Evolutionary conservation across 179 eudicot species (phyloP).

Genomic region (Pouteria campechiana): DNA sequence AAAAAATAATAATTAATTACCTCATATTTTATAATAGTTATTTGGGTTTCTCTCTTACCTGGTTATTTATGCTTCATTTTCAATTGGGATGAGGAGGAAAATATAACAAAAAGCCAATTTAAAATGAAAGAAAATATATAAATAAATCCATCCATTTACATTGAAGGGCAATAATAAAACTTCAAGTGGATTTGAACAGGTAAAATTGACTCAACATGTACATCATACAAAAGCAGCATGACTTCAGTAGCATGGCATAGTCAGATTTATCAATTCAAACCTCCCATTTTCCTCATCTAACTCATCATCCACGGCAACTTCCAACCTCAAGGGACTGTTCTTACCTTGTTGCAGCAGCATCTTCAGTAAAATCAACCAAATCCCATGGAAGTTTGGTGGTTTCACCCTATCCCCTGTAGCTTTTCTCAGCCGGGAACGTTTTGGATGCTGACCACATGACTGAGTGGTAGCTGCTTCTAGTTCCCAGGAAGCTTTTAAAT

Average conservation of each 20-base stretch:
- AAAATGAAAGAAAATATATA: too few species aligned
- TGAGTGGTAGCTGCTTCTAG: background rate
- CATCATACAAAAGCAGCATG: background rate
- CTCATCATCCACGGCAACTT: slow-evolving; percentile 30
- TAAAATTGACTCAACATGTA: too few species aligned
- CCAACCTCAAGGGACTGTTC: slow-evolving; percentile 54
- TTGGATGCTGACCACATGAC: background rate
- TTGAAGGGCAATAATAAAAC: too few species aligned
- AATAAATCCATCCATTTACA: too few species aligned
- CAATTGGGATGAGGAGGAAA: too few species aligned
- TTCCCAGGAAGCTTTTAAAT: background rate
- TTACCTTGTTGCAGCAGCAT: slow-evolving; percentile 35
- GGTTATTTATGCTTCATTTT: too few species aligned
- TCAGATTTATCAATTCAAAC: slow-evolving; percentile 46
- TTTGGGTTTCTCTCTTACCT: too few species aligned
- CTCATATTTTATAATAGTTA: too few species aligned
- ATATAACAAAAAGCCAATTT: too few species aligned
- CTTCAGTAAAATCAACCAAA: slow-evolving; percentile 63
- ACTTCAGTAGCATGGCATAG: slow-evolving; percentile 27
- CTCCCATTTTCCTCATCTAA: slow-evolving; percentile 53
- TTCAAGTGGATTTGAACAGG: too few species aligned
- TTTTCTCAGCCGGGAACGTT: slow-evolving; percentile 1
- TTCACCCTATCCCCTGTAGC: background rate
- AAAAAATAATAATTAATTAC: too few species aligned
- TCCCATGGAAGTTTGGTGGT: slow-evolving; percentile 28